Evolutionary conservation across 108 stramenopile species (phyloP).

Genomic region (Pseudonitzschia delicatissima): DNA sequence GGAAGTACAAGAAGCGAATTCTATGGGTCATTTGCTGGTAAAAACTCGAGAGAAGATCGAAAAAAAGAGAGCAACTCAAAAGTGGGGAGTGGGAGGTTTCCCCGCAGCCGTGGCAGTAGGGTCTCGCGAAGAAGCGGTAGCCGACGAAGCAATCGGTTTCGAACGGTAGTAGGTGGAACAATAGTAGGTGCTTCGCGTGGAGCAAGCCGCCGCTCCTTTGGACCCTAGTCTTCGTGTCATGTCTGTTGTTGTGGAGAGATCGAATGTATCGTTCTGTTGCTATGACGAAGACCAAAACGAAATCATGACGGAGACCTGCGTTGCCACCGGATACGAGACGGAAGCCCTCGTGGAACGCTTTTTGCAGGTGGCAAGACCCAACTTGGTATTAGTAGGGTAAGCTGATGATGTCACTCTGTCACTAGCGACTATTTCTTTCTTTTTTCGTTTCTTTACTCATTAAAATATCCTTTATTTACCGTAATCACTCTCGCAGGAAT

Average conservation of each 20-base stretch:
- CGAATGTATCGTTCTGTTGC: conserved; percentile 69
- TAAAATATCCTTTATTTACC: not conserved
- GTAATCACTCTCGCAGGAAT: not conserved
- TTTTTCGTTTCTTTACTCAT: not conserved
- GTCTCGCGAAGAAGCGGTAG: not conserved
- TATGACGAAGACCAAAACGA: conserved; percentile 74
- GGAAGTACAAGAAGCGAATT: too few species aligned
- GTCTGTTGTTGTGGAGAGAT: conserved; percentile 61
- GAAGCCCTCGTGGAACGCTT: conserved; percentile 55
- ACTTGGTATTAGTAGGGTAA: conserved; percentile 51
- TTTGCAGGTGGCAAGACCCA: conserved; percentile 49
- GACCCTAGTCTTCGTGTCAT: conserved; percentile 57
- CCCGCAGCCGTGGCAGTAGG: not conserved
- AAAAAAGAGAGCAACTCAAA: not conserved
- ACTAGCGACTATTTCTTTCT: not conserved
- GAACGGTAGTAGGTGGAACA: too few species aligned
- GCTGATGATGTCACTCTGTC: too few species aligned
- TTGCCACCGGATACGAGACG: conserved; percentile 44
- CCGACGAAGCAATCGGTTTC: not conserved
- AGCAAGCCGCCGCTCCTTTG: conserved; percentile 29
- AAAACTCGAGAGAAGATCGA: too few species aligned
- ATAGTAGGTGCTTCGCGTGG: too few species aligned
- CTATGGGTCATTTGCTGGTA: too few species aligned
- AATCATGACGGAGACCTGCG: conserved; percentile 58
- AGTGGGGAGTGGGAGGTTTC: not conserved